Conservation (phyloP, 352 stramenopile species). For the Globisporangium uncinulatum region DNA sequence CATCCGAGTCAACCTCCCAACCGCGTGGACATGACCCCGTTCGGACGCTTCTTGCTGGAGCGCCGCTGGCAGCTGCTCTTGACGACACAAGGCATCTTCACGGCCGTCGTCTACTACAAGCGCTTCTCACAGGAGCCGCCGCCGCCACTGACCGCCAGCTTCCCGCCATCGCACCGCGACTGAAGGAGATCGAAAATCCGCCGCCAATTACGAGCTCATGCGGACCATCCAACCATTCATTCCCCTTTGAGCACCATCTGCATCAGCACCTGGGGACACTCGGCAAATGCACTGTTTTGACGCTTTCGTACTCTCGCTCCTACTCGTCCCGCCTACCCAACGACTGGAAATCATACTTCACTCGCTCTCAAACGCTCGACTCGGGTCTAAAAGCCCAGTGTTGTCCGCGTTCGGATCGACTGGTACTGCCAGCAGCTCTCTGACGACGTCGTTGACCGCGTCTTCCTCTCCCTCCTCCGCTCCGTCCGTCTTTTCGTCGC, state of each 20-base stretch:
- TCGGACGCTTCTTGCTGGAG: constrained; percentile 51
- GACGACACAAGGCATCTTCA: constrained; percentile 66
- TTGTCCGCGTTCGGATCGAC: not conserved
- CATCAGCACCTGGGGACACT: no score
- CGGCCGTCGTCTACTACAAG: constrained; percentile 52
- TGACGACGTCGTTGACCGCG: not conserved
- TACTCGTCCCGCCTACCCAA: no score
- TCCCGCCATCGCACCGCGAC: constrained; percentile 6
- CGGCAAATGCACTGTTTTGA: no score
- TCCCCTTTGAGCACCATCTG: no score
- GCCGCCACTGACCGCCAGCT: constrained; percentile 7
- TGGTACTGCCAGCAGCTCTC: no score
- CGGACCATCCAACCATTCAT: no score
- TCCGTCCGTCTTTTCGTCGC: not conserved
- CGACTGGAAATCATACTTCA: no score
- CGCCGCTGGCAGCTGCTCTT: constrained; percentile 78
- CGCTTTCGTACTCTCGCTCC: no score
- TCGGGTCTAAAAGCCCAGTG: not conserved
- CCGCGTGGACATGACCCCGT: constrained; percentile 25
- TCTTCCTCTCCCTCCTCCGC: not conserved
- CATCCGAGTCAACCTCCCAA: no score
- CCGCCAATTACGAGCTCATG: no score
- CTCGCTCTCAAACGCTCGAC: not conserved
- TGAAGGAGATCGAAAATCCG: no score
- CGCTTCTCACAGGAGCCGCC: constrained; percentile 31